phyloP scores from a whole-genome alignment of 2,329 filamentous ascomycete genomes.

The Sarocladium strictum region DNA sequence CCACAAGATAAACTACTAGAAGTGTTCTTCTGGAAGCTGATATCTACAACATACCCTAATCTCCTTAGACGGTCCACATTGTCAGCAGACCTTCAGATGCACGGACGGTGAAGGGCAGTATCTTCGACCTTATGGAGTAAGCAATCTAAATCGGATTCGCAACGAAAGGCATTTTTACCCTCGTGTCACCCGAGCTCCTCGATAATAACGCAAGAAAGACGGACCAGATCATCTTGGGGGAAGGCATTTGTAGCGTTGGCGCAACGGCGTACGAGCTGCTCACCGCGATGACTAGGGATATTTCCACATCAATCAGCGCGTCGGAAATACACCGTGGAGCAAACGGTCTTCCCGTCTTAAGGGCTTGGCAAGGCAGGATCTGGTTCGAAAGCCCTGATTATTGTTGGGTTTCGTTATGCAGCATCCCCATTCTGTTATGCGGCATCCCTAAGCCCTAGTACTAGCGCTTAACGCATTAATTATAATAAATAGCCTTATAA shows the following conservation, averaged over 20 bases:
- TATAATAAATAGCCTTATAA: not conserved
- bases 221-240: not conserved
- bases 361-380: not conserved
- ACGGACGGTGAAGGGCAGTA: not conserved
- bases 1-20: no score
- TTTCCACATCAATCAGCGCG: not conserved
- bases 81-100: not conserved
- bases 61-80: not conserved
- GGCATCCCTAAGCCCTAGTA: not conserved
- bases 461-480: not conserved
- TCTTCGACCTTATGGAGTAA: not conserved
- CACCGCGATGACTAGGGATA: conserved; percentile 8
- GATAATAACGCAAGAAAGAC: not conserved
- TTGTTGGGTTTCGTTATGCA: not conserved
- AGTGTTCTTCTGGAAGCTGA: no score
- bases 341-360: not conserved
- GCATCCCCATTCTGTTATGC: not conserved
- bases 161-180: not conserved
- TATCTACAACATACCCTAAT: no score
- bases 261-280: not conserved
- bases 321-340: not conserved
- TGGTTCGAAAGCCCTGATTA: not conserved
- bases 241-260: conserved; percentile 2
- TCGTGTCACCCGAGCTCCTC: not conserved
- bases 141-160: not conserved